A percentile compares a stretch with the other conserved stretches of the same genome.
phyloP scores from a whole-genome alignment of 2,329 filamentous ascomycete genomes.

The Fusarium bactridioides region DNA sequence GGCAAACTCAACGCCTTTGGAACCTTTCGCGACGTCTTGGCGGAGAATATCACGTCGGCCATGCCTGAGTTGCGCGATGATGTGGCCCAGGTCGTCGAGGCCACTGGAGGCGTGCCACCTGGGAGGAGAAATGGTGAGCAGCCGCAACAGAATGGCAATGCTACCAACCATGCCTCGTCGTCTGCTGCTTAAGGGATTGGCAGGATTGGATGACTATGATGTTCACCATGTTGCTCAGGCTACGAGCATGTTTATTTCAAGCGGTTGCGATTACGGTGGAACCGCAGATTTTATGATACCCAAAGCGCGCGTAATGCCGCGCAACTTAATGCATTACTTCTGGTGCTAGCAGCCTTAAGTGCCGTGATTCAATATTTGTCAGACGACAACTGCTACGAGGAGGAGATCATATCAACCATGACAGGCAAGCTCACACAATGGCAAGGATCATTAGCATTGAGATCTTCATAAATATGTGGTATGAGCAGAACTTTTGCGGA shows the following conservation, averaged over 20 bases:
- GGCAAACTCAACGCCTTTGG: conserved; percentile 70
- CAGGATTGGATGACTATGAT: background rate
- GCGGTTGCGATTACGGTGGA: background rate
- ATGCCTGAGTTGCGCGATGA: conserved; percentile 68
- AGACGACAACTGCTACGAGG: background rate
- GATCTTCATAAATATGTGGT: background rate
- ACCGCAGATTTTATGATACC: conserved; percentile 4
- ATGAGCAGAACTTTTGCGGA: background rate
- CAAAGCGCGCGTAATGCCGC: background rate
- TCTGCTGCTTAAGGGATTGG: background rate
- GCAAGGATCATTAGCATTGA: background rate
- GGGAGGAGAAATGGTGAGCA: conserved; percentile 18
- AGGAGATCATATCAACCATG: background rate
- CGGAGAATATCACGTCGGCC: conserved; percentile 62
- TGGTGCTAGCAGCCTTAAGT: background rate
- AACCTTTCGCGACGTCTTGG: conserved; percentile 68
- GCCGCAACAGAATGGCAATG: conserved; percentile 23
- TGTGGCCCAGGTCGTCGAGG: conserved; percentile 58
- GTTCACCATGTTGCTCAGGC: conserved; percentile 1
- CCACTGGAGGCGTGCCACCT: conserved; percentile 49
- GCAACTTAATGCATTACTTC: background rate
- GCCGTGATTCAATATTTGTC: background rate
- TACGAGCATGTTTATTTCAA: conserved; percentile 9
- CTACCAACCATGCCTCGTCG: conserved; percentile 6
- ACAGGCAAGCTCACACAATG: background rate